phyloP scores from a whole-genome alignment of 75 land plant genomes.

The Sequoia sempervirens region DNA sequence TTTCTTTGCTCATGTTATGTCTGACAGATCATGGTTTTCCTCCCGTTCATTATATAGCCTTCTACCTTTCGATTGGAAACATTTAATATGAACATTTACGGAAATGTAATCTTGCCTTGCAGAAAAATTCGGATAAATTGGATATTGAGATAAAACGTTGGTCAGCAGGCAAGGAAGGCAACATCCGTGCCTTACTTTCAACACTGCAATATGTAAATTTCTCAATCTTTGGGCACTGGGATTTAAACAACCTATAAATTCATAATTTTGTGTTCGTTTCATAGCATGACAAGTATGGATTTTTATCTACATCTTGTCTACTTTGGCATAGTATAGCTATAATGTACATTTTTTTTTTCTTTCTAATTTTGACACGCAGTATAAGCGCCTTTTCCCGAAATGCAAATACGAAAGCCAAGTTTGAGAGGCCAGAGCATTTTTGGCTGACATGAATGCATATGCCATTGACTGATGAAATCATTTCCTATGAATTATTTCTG shows the following conservation, averaged over 20 bases:
- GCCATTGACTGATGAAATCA: not conserved
- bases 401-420: not conserved
- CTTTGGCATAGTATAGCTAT: not conserved
- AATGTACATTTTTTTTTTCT: no score
- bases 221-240: not conserved
- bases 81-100: not conserved
- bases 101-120: not conserved
- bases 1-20: not conserved
- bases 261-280: not conserved
- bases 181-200: constrained; percentile 78
- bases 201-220: constrained; percentile 75
- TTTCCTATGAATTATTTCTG: not conserved
- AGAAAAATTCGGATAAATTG: constrained; percentile 34
- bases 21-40: not conserved
- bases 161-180: constrained; percentile 85
- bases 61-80: not conserved
- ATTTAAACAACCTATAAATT: not conserved
- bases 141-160: constrained; percentile 70
- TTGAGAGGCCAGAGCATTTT: not conserved
- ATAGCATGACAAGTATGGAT: not conserved
- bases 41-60: not conserved
- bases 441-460: not conserved
- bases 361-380: not conserved
- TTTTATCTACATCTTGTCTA: not conserved
- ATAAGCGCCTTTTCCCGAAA: not conserved